Evolutionary conservation across 73 alveolate species (phyloP), one percentile per base, ranked within the genome.

Genomic region (Diophrys appendiculata): DNA sequence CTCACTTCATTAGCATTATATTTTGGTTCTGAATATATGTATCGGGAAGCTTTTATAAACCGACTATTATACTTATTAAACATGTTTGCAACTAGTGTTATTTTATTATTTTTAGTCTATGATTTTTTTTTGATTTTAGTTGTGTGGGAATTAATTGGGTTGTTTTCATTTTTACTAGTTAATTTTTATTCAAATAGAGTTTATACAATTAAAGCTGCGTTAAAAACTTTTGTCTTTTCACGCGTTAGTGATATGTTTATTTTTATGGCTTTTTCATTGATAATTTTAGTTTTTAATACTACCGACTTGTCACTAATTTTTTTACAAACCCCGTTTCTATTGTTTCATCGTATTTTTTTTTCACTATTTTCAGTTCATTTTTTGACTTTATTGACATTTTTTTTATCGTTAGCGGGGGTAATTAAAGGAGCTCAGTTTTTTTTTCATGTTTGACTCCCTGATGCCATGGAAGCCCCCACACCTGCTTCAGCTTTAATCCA

Each of bases 381-480:
- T 54, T 54, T 73, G 53, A n/a, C 82, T 52, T 11, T 73, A 1
- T 25, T 73, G 5, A 29, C 74, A 13, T 2, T 35, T 52, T 73
- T 35, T 23, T n/a, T 73, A 13, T 11, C 28, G 3, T 52, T 54
- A 29, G 34, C 73, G 1, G 60, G 82, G 22, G 74, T 34, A n/a
- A 53, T 73, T 33, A 73, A 73, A 73, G 71, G 54, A 1, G 82
- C 82, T 8, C 82, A 73, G 31, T 73, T 73, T 54, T 35, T 35
- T 54, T 73, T 28, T 23, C 82, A 73, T 28, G 82, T 73, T 29
- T 73, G 82, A 53, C 53, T 73, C n/a, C 82, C 82, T n/a, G 82
- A 73, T 28, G 82, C 82, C 53, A 73, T 73, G 82, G 82, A 73
- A 28, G 82, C 82, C 22, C 82, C 82, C 1, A 73, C 82, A 2